Evolutionary conservation across 1,284 basidiomycete genomes (phyloP).

Genomic region (Kwoniella shivajii): DNA sequence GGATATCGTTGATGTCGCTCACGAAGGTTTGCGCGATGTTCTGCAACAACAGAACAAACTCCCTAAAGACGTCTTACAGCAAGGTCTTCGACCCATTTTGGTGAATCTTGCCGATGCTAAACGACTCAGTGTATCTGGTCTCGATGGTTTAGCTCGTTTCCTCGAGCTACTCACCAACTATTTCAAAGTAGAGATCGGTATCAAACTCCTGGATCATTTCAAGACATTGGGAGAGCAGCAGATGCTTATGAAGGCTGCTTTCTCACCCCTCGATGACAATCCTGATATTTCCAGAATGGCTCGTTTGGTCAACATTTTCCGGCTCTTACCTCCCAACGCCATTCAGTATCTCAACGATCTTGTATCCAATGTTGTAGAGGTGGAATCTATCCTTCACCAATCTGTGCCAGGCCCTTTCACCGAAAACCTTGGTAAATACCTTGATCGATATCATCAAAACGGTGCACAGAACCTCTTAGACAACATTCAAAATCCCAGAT

Average conservation of each 20-base stretch:
- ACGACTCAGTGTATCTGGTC: conserved; percentile 86
- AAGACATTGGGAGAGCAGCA: conserved; percentile 77
- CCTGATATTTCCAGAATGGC: conserved; percentile 92
- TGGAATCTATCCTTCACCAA: conserved; percentile 88
- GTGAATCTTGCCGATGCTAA: conserved; percentile 98
- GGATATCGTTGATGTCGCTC: conserved; percentile 94
- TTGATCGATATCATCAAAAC: conserved; percentile 86
- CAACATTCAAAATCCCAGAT: conserved; percentile 71
- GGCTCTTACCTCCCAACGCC: conserved; percentile 88
- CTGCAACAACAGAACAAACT: conserved; percentile 86
- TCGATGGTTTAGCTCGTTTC: conserved; percentile 94
- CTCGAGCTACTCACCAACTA: conserved; percentile 96
- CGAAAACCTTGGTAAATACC: conserved; percentile 84
- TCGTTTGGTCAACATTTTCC: conserved; percentile 93
- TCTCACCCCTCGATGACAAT: conserved; percentile 79
- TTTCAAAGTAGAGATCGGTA: conserved; percentile 99
- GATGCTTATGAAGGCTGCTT: conserved; percentile 76
- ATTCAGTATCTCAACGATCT: conserved; percentile 89
- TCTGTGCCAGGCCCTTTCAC: conserved; percentile 91
- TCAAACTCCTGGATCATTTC: conserved; percentile 96
- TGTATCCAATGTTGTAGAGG: conserved; percentile 86
- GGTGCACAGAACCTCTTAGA: conserved; percentile 83
- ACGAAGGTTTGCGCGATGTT: conserved; percentile 88
- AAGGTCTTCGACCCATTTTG: conserved; percentile 90
- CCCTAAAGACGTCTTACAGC: conserved; percentile 94